Conservation (phyloP, 768 basidiomycete species). For the Kwoniella sp. region DNA sequence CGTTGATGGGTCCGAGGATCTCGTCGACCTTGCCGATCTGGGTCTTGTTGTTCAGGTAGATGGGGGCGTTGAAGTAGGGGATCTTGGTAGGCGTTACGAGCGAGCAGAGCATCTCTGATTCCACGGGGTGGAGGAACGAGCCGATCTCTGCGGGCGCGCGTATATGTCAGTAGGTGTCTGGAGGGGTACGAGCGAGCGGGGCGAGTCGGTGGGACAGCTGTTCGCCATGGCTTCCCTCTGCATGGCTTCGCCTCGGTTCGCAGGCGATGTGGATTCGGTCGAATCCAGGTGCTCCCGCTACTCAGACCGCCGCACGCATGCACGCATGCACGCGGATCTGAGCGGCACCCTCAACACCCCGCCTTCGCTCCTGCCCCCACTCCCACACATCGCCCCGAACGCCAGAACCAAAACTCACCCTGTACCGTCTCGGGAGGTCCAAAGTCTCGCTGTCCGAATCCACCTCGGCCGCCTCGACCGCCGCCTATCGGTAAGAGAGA, state of each 20-base stretch:
- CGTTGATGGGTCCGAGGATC: conserved; percentile 98
- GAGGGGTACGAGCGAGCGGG: too few species aligned
- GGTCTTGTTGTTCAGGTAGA: conserved; percentile 26
- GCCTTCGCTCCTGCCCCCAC: too few species aligned
- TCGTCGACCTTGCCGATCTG: conserved; percentile 81
- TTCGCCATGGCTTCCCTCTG: not conserved
- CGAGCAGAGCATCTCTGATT: conserved; percentile 95
- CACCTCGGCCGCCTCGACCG: conserved; percentile 22
- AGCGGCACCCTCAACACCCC: too few species aligned
- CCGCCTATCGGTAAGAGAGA: conserved; percentile 5
- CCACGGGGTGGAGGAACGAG: conserved; percentile 86
- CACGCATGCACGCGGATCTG: too few species aligned
- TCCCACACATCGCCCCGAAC: too few species aligned
- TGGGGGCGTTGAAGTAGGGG: conserved; percentile 77
- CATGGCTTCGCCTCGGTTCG: not conserved
- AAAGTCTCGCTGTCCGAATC: conserved; percentile 42
- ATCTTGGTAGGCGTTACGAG: conserved; percentile 82
- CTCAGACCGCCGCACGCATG: too few species aligned
- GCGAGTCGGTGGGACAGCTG: too few species aligned
- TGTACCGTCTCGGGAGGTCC: conserved; percentile 54
- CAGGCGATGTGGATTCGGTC: not conserved
- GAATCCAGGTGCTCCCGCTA: too few species aligned
- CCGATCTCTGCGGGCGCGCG: conserved; percentile 67
- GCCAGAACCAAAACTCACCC: conserved; percentile 43
- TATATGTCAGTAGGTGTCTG: not conserved